A percentile compares a stretch with the other conserved stretches of the same genome.
Conservation (phyloP, 352 stramenopile genomes). For the Pythium brachiatum region DNA sequence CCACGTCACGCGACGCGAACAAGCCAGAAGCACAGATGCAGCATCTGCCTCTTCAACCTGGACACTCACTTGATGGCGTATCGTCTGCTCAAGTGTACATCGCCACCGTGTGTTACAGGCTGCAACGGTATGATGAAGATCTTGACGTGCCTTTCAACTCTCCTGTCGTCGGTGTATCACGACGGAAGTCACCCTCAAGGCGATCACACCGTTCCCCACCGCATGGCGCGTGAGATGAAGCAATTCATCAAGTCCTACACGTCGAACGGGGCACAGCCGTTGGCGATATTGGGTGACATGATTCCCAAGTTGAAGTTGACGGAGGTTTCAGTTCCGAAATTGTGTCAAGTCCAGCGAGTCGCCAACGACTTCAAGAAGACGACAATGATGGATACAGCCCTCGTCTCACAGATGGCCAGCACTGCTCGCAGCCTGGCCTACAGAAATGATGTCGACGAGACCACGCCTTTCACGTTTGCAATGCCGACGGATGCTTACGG, state of each 20-base stretch:
- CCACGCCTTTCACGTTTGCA: not conserved
- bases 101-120: not conserved
- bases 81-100: not conserved
- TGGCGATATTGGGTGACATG: not conserved
- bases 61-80: not conserved
- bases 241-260: not conserved
- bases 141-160: not conserved
- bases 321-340: not conserved
- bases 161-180: not conserved
- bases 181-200: not conserved
- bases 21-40: not conserved
- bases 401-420: not conserved
- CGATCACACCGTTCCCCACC: not conserved
- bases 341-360: not conserved
- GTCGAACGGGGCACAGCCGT: not conserved
- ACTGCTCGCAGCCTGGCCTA: not conserved
- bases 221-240: not conserved
- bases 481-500: not conserved
- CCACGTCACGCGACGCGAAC: not conserved
- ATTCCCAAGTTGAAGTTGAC: not conserved
- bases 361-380: not conserved
- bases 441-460: not conserved
- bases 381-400: not conserved
- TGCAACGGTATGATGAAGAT: not conserved
- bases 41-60: not conserved